Conservation (phyloP, 2,329 filamentous ascomycete species). For the Boeremia lycopersici region DNA sequence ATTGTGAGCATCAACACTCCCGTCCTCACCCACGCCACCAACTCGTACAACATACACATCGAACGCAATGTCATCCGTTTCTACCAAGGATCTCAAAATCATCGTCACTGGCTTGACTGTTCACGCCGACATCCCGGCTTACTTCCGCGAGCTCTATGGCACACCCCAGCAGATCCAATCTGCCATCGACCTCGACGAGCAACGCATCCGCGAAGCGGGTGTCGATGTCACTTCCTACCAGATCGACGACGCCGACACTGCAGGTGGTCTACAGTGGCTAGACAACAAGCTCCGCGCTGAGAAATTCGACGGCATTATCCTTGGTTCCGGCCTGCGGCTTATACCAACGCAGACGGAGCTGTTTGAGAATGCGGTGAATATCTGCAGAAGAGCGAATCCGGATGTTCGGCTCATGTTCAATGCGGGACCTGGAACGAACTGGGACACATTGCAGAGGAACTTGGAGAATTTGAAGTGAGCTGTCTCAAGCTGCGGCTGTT, state of each 20-base stretch:
- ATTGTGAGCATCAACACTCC: background rate
- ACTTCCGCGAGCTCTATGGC: conserved; percentile 1
- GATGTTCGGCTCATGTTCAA: background rate
- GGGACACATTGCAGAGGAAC: conserved; percentile 1
- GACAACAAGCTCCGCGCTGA: background rate
- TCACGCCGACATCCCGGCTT: background rate
- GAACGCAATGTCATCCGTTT: background rate
- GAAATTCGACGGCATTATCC: conserved; percentile 1
- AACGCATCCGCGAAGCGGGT: background rate
- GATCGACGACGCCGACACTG: background rate
- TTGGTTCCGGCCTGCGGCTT: conserved; percentile 1
- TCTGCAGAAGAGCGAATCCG: background rate
- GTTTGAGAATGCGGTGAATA: background rate
- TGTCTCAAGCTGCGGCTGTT: background rate
- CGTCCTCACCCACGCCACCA: background rate
- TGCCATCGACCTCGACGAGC: conserved; percentile 2
- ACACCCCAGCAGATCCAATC: conserved; percentile 2
- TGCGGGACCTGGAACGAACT: conserved; percentile 3
- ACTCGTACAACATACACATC: background rate
- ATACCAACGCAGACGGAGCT: background rate
- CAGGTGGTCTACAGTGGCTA: background rate
- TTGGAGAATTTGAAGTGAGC: background rate
- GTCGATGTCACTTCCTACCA: conserved; percentile 1
- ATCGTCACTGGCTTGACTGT: background rate
- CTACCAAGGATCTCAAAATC: background rate